A percentile compares a stretch with the other conserved stretches of the same genome.
phyloP scores from a whole-genome alignment of 2,329 filamentous ascomycete species.

The Ceratocystis papillata region DNA sequence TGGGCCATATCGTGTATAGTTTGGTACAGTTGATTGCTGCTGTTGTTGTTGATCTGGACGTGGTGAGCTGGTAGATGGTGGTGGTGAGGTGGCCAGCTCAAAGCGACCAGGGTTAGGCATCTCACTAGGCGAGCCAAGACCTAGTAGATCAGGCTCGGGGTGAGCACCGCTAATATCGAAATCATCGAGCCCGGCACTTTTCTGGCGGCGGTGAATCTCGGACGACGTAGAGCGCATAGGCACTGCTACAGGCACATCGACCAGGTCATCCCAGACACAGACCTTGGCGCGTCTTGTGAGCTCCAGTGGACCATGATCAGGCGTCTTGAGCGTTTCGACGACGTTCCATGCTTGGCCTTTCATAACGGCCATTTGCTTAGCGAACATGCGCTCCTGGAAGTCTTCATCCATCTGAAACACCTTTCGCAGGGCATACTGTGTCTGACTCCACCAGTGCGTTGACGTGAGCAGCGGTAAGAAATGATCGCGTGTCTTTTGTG shows the following conservation, averaged over 20 bases:
- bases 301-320: slow-evolving; percentile 86
- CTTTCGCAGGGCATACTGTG: slow-evolving; percentile 70
- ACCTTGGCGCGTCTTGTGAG: slow-evolving; percentile 82
- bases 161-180: slow-evolving; percentile 66
- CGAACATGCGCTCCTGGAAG: slow-evolving; percentile 98
- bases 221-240: slow-evolving; percentile 74
- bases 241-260: slow-evolving; percentile 89
- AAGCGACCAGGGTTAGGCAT: slow-evolving; percentile 68
- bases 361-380: slow-evolving; percentile 96
- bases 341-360: slow-evolving; percentile 99
- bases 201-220: slow-evolving; percentile 63
- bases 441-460: slow-evolving; percentile 94
- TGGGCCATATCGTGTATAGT: slow-evolving; percentile 28
- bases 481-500: slow-evolving; percentile 82
- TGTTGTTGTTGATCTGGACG: neutral
- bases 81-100: slow-evolving; percentile 47
- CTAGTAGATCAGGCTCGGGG: slow-evolving; percentile 58
- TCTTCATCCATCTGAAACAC: slow-evolving; percentile 89
- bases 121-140: slow-evolving; percentile 50
- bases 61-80: slow-evolving; percentile 5
- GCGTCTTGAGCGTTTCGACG: slow-evolving; percentile 87
- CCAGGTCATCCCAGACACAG: slow-evolving; percentile 95
- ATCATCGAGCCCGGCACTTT: slow-evolving; percentile 50
- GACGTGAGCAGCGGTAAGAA: slow-evolving; percentile 94
- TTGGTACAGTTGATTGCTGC: slow-evolving; percentile 14